Base-by-base conservation (phyloP, 176 grass and related monocot species). In the Oryza nivara region DNA sequence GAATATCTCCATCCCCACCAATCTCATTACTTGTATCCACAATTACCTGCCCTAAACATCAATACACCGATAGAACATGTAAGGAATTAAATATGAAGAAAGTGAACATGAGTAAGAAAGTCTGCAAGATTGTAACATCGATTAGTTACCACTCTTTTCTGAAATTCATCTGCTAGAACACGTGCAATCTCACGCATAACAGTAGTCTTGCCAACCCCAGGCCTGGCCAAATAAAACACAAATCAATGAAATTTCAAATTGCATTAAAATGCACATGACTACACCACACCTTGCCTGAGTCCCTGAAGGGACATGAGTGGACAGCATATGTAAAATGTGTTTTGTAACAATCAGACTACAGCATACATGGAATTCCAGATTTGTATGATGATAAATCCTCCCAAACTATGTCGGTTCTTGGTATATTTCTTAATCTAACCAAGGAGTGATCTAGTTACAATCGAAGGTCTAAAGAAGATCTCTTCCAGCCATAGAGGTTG, bases 11-110 rank as follows among this genome's bases (percentile, higher is more conserved):
- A 68, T 93, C 96, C 40, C 96, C 96, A 90, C 93, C 96, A 45
- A 98, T 98, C 85, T 98, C 96, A 90, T 98, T 98, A 83, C 93
- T 95, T 28, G 96, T 95, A 79, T 98, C 96, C 51, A 98, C 96
- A 68, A 98, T 94, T 86, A 98, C 96, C 96, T 98, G 89, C 85
- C 84, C 91, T 93, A 92, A 93, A 89, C 71, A 91, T 81, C 75
- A 97, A 61, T 78, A 67, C 58, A 74, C 28, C 47, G 17, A 91
- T 78, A 78, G 52, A 86, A 38, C n/a, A 73, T 85, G 45, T 90
- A 72, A 89, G 19, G 32, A 58, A 88, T 71, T 67, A 85, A 40
- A 78, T 19, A 75, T 71, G 26, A 35, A 46, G 4, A 68, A 14
- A 82, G 2, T 40, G 67, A 80, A 80, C 17, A 20, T 16, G 14